A percentile compares a stretch with the other conserved stretches of the same genome.
Evolutionary conservation across 2,329 filamentous ascomycete species (phyloP).

Genomic region (Botrytis paeoniae): DNA sequence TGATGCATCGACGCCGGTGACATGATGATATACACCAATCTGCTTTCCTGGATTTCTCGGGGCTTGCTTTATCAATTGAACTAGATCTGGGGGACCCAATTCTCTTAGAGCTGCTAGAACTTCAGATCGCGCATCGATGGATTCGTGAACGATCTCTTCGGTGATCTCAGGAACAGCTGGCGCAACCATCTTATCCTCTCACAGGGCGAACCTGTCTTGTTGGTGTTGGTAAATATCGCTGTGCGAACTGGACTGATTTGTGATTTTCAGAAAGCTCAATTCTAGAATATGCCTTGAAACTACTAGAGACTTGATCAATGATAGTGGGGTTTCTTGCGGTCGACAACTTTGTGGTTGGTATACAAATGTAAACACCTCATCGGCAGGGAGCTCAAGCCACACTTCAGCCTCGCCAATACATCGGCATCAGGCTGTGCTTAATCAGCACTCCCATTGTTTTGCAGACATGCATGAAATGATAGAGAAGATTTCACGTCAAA

Average conservation of each 20-base stretch:
- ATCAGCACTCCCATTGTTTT: background rate
- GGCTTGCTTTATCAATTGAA: slow-evolving; percentile 82
- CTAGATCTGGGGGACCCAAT: slow-evolving; percentile 90
- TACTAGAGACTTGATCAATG: background rate
- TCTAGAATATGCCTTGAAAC: background rate
- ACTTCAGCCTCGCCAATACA: slow-evolving; percentile 8
- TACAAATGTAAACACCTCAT: slow-evolving; percentile 13
- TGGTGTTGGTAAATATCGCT: slow-evolving; percentile 5
- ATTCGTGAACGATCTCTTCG: slow-evolving; percentile 88
- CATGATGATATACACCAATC: slow-evolving; percentile 95
- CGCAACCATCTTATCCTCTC: slow-evolving; percentile 40
- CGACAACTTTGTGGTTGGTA: slow-evolving; percentile 1
- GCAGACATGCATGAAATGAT: background rate
- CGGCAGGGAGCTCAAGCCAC: slow-evolving; percentile 15
- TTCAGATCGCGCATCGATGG: slow-evolving; percentile 89
- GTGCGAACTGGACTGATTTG: background rate
- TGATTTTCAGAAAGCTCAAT: background rate
- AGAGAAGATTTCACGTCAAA: background rate
- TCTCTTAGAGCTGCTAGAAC: slow-evolving; percentile 81
- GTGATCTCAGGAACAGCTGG: slow-evolving; percentile 82
- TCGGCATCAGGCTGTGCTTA: background rate
- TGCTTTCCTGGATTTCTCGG: slow-evolving; percentile 60
- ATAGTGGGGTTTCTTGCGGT: slow-evolving; percentile 4
- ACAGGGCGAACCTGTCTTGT: slow-evolving; percentile 5
- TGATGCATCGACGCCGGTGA: slow-evolving; percentile 93